Percentiles rank a stretch among this genome's conserved stretches.
Conservation (phyloP, 306 rosid species). For the Rosa multiflora region DNA sequence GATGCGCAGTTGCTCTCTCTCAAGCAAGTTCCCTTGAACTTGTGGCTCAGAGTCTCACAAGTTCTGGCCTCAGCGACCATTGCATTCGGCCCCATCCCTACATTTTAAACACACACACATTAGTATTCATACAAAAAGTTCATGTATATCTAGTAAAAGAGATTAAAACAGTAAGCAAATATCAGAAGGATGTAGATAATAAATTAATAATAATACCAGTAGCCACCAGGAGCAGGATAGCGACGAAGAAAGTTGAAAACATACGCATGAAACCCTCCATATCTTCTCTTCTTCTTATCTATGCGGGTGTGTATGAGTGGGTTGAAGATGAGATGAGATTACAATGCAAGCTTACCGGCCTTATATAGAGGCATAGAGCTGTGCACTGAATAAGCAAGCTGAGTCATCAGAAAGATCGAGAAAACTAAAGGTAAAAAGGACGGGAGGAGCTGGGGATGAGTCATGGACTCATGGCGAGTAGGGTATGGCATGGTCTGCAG, state of each 20-base stretch:
- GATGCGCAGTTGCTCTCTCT: constrained; percentile 43
- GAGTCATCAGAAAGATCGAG: background rate
- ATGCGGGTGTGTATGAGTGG: background rate
- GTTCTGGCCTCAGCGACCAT: constrained; percentile 53
- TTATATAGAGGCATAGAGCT: background rate
- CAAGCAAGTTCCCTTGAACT: constrained; percentile 46
- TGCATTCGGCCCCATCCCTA: constrained; percentile 40
- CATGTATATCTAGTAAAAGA: background rate
- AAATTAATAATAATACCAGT: constrained; percentile 45
- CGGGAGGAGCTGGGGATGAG: background rate
- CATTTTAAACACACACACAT: background rate
- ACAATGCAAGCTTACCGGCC: background rate
- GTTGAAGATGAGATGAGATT: background rate
- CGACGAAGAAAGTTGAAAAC: constrained; percentile 41
- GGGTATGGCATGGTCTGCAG: background rate
- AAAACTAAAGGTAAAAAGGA: background rate
- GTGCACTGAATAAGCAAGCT: background rate
- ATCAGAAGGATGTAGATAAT: background rate
- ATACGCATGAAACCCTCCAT: constrained; percentile 47
- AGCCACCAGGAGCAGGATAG: constrained; percentile 48
- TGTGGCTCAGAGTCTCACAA: constrained; percentile 49
- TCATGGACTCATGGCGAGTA: no score
- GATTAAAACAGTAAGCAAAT: background rate
- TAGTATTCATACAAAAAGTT: background rate
- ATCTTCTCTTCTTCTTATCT: background rate